Conservation (phyloP, 768 basidiomycete species). For the Auriscalpium orientale region DNA sequence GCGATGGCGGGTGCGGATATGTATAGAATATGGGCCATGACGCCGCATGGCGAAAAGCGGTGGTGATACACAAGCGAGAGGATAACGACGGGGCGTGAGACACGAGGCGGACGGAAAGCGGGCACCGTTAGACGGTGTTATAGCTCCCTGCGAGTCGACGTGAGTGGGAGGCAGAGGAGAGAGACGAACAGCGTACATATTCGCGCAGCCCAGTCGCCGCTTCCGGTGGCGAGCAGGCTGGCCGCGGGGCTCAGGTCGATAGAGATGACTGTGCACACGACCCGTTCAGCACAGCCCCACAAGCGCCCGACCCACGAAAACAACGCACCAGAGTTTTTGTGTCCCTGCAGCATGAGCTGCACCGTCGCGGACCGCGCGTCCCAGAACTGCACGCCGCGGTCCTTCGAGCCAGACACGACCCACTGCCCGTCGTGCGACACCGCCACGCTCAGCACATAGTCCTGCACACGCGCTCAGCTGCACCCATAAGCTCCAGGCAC, state of each 20-base stretch:
- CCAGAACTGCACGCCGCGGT: slow-evolving; percentile 94
- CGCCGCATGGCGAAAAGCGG: too few relatives aligned
- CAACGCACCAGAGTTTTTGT: slow-evolving; percentile 56
- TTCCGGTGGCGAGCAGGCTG: slow-evolving; percentile 58
- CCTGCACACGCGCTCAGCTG: slow-evolving; percentile 29
- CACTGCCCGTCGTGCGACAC: slow-evolving; percentile 90
- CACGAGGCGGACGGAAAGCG: not conserved
- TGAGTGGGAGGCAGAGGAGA: not conserved
- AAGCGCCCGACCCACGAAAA: not conserved
- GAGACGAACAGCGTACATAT: slow-evolving; percentile 39
- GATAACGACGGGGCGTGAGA: too few relatives aligned
- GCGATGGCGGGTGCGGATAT: too few relatives aligned
- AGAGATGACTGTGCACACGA: slow-evolving; percentile 45
- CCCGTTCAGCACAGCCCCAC: slow-evolving; percentile 1
- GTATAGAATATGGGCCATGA: too few relatives aligned
- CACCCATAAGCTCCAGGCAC: not conserved
- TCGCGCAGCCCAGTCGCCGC: slow-evolving; percentile 64
- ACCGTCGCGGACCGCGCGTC: slow-evolving; percentile 71
- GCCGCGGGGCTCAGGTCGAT: slow-evolving; percentile 61
- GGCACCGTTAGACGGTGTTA: slow-evolving; percentile 10
- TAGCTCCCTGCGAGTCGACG: slow-evolving; percentile 17
- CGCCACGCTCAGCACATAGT: slow-evolving; percentile 67
- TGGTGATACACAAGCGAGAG: too few relatives aligned
- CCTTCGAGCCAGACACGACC: slow-evolving; percentile 95
- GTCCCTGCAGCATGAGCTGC: slow-evolving; percentile 89